phyloP scores from a whole-genome alignment of 805 yeast genomes.

The Lipomyces spencermartinsiae region DNA sequence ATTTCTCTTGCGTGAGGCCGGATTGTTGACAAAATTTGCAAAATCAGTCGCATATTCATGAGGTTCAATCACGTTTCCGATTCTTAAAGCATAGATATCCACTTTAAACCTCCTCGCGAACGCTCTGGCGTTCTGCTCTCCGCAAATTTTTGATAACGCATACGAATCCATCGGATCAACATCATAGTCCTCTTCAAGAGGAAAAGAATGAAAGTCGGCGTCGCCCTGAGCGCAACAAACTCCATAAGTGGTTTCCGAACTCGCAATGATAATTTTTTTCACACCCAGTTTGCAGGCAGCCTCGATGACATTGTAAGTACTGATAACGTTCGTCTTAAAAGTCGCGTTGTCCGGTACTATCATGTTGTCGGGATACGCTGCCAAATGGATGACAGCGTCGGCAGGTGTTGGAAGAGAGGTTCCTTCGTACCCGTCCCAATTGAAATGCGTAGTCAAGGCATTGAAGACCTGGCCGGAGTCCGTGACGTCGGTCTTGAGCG shows the following conservation, averaged over 20 bases:
- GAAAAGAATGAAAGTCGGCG: constrained; percentile 12
- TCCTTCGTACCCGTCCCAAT: constrained; percentile 1
- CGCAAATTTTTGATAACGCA: constrained; percentile 16
- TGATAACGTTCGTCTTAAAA: constrained; percentile 6
- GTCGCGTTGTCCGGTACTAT: constrained; percentile 15
- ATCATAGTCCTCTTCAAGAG: constrained; percentile 17
- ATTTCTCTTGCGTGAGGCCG: constrained; percentile 11
- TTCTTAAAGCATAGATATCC: constrained; percentile 18
- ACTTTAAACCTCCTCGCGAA: constrained; percentile 14
- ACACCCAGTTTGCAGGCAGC: constrained; percentile 18
- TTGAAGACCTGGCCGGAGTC: constrained; percentile 19
- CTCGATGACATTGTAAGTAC: constrained; percentile 18
- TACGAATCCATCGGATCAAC: constrained; percentile 16
- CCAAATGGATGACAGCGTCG: constrained; percentile 19
- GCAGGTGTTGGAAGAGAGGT: constrained; percentile 7
- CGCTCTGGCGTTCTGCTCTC: constrained; percentile 12
- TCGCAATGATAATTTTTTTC: constrained; percentile 12
- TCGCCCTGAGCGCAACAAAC: constrained; percentile 17
- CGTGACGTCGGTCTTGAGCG: constrained; percentile 18
- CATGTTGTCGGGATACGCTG: constrained; percentile 17
- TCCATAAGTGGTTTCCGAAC: constrained; percentile 16
- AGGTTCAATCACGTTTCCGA: constrained; percentile 15
- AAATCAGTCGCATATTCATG: constrained; percentile 11
- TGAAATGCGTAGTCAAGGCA: constrained; percentile 11
- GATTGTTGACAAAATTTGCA: constrained; percentile 6